Evolutionary conservation across 345 rosid genomes (phyloP).

Genomic region (Iberis pinnata): DNA sequence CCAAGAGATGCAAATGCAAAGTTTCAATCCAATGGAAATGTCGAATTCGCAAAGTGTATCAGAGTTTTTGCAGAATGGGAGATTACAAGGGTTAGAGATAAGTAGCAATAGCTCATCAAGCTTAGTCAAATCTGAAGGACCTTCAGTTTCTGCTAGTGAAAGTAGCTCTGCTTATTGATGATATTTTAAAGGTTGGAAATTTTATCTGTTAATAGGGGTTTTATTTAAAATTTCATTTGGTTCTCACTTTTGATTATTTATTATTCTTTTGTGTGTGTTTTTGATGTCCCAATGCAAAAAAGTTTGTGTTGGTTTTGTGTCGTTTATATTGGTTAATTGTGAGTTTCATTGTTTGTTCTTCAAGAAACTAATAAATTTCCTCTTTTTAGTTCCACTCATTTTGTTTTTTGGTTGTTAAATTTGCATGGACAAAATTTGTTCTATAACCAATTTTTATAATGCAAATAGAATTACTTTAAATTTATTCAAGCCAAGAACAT

Average conservation of each 20-base stretch:
- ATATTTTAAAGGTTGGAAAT: no score
- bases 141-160: slow-evolving; percentile 55
- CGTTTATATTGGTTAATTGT: slow-evolving; percentile 3
- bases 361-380: slow-evolving; percentile 22
- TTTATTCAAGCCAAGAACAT: no score
- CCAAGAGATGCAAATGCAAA: slow-evolving; percentile 38
- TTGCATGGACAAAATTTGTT: no score
- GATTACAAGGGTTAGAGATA: slow-evolving; percentile 54
- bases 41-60: slow-evolving; percentile 29
- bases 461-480: no score
- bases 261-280: not conserved
- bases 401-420: no score
- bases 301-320: slow-evolving; percentile 6
- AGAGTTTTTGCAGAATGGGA: slow-evolving; percentile 38
- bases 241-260: not conserved
- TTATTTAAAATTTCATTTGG: not conserved
- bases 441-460: no score
- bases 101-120: slow-evolving; percentile 43
- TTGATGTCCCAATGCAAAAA: not conserved
- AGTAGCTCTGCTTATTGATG: slow-evolving; percentile 59
- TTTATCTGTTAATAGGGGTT: not conserved
- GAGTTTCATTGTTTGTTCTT: slow-evolving; percentile 21
- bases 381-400: no score
- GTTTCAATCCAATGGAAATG: slow-evolving; percentile 26
- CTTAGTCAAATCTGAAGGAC: slow-evolving; percentile 53